Percentiles rank a stretch among this genome's conserved stretches.
phyloP scores from a whole-genome alignment of 768 basidiomycete genomes.

The Mycena olivaceomarginata region DNA sequence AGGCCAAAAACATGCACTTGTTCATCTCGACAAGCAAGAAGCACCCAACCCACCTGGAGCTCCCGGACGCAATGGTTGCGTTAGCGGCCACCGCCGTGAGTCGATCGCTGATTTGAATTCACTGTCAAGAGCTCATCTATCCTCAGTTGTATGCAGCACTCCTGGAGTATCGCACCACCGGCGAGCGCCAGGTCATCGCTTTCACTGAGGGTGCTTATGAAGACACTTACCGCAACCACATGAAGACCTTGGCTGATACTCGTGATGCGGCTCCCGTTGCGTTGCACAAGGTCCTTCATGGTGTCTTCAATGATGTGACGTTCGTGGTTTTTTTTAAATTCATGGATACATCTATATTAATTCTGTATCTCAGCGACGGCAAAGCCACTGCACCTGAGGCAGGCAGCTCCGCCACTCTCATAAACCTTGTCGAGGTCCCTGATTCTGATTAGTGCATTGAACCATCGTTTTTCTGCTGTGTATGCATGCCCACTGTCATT shows the following conservation, averaged over 20 bases:
- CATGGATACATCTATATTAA: not conserved
- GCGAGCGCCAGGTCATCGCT: slow-evolving; percentile 12
- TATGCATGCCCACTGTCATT: not conserved
- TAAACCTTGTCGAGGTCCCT: slow-evolving; percentile 4
- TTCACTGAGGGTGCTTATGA: slow-evolving; percentile 30
- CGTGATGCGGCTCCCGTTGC: not conserved
- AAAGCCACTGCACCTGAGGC: not conserved
- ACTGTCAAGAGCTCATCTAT: not conserved
- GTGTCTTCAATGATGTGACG: slow-evolving; percentile 1
- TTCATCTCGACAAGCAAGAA: slow-evolving; percentile 4
- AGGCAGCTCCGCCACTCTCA: not conserved
- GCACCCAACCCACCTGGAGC: not conserved
- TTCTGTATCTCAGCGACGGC: not conserved
- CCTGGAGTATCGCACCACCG: slow-evolving; percentile 9
- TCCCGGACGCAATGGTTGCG: slow-evolving; percentile 24
- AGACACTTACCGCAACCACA: slow-evolving; percentile 24
- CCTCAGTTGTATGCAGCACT: slow-evolving; percentile 17
- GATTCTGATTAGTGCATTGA: slow-evolving; percentile 1
- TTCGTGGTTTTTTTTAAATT: not conserved
- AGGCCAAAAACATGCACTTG: slow-evolving; percentile 9
- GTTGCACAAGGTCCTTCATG: slow-evolving; percentile 15
- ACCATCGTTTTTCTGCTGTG: no score
- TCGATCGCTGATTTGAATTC: no score
- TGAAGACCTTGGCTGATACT: not conserved
- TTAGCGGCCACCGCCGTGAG: slow-evolving; percentile 17